These are phyloP conservation scores for Pyrenophora graminea DNA, from an alignment of 2,329 filamentous ascomycete genomes.

Conservation along the genomic window DNA sequence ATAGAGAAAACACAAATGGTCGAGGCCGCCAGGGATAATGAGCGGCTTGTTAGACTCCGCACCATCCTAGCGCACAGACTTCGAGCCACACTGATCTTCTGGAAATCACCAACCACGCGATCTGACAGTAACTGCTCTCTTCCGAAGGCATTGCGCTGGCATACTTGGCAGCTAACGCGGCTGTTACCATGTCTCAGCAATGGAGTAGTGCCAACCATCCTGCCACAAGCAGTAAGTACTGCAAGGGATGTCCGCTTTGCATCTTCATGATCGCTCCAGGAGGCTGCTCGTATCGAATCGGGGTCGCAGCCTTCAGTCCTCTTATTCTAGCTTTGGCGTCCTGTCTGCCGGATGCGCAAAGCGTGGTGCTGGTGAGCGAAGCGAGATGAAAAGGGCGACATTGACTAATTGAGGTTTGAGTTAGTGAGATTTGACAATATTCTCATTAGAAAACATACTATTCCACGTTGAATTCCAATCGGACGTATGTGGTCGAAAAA, in stretches of 20 bases:
- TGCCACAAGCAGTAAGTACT: background rate
- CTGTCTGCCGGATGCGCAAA: background rate
- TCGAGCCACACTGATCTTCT: conserved; percentile 5
- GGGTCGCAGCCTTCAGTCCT: background rate
- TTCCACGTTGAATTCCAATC: too few species aligned
- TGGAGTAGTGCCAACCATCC: background rate
- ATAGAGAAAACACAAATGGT: background rate
- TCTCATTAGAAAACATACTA: too few species aligned
- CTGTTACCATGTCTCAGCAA: background rate
- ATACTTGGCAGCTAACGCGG: background rate
- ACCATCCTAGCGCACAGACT: background rate
- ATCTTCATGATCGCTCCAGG: background rate
- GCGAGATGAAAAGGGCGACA: too few species aligned
- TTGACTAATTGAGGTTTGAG: too few species aligned
- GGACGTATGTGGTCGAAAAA: too few species aligned
- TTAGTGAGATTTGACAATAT: too few species aligned
- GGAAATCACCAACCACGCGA: background rate
- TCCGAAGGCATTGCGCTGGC: background rate
- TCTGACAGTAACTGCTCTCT: background rate
- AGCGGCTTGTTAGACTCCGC: conserved; percentile 3
- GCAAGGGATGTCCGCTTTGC: background rate
- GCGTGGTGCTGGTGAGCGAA: too few species aligned
- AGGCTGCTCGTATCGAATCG: background rate
- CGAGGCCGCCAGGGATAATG: conserved; percentile 1
- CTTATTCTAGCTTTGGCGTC: background rate